Evolutionary conservation across 139 green algal genomes (phyloP).

Genomic region (Chlorella sp.): DNA sequence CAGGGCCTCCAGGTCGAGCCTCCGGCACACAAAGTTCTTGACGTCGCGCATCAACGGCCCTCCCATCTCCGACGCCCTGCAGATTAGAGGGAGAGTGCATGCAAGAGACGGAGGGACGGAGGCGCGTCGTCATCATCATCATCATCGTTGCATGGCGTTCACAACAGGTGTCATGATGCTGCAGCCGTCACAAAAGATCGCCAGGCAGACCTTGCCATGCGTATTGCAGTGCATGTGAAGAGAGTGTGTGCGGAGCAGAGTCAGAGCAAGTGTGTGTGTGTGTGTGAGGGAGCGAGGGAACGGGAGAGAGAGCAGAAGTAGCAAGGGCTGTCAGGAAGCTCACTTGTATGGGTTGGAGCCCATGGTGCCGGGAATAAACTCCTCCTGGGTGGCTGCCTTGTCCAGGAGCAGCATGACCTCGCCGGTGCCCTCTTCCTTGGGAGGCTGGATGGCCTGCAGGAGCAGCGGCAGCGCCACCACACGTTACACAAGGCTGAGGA

Average conservation of each 20-base stretch:
- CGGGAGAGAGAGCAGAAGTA: neutral
- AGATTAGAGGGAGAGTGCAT: no score
- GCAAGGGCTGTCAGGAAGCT: slow-evolving; percentile 5
- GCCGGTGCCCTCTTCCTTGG: neutral
- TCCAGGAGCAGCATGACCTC: slow-evolving; percentile 37
- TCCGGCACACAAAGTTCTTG: slow-evolving; percentile 59
- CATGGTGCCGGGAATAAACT: slow-evolving; percentile 48
- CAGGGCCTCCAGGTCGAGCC: slow-evolving; percentile 56
- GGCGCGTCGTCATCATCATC: neutral
- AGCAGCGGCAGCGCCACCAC: neutral
- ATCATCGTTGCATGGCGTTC: neutral
- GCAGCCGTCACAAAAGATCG: neutral
- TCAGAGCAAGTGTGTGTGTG: neutral
- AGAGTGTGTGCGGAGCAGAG: neutral
- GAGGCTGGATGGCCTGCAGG: neutral
- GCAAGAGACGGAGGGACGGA: no score
- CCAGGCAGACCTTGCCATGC: neutral
- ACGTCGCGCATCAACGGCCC: slow-evolving; percentile 55
- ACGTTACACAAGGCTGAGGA: no score
- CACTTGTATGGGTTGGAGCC: slow-evolving; percentile 3
- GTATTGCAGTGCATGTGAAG: neutral
- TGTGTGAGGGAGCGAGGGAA: neutral
- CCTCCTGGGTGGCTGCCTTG: slow-evolving; percentile 60
- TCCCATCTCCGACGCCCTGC: slow-evolving; percentile 4
- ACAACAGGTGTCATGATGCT: neutral